Percentiles rank a stretch among this genome's conserved stretches.
Evolutionary conservation across 83 land plant species (phyloP).

Genomic region (Thuja plicata): DNA sequence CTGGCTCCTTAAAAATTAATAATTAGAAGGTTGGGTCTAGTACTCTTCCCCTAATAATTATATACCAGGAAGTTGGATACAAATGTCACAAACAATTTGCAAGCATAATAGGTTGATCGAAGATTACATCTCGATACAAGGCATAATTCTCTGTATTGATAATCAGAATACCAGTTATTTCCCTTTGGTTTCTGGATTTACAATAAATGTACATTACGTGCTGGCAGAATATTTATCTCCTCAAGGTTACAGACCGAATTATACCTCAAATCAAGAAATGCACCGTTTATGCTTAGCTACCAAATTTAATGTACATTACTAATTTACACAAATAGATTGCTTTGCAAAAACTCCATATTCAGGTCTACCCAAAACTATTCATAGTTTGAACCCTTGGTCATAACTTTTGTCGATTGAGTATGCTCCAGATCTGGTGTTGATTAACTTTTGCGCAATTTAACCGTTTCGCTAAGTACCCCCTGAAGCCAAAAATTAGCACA

Average conservation of each 20-base stretch:
- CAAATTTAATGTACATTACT: not conserved
- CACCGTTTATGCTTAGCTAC: not conserved
- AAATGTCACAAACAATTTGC: too few relatives aligned
- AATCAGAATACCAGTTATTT: not conserved
- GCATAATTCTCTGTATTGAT: not conserved
- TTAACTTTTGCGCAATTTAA: not conserved
- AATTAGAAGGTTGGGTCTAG: too few relatives aligned
- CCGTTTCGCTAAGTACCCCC: not conserved
- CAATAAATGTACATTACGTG: not conserved
- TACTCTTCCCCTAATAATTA: too few relatives aligned
- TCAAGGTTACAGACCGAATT: not conserved
- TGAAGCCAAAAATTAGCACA: conserved; percentile 3
- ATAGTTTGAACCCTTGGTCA: not conserved
- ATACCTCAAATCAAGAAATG: not conserved
- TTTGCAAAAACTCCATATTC: not conserved
- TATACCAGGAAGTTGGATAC: too few relatives aligned
- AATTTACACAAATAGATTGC: conserved; percentile 3
- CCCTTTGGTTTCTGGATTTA: not conserved
- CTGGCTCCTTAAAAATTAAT: too few relatives aligned
- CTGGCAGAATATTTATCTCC: not conserved
- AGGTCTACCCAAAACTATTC: conserved; percentile 2
- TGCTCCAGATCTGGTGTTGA: not conserved
- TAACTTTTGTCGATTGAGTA: not conserved
- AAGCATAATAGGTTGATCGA: not conserved
- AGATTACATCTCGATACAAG: not conserved